Conservation (phyloP, 768 basidiomycete genomes). For the Amanita subjunquillea region DNA sequence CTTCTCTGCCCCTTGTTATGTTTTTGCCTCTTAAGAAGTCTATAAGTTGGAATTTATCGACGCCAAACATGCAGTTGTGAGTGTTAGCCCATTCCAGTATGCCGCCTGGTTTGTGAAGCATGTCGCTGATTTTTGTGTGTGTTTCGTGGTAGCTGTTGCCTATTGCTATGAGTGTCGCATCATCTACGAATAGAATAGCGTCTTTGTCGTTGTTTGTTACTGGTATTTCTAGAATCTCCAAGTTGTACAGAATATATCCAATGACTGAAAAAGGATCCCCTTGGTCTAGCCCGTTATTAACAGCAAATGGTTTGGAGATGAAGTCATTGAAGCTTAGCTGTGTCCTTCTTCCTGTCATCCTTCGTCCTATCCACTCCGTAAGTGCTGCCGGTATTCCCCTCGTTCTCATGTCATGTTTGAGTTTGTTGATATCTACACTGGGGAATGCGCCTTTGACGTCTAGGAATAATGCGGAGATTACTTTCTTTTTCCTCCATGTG, state of each 20-base stretch:
- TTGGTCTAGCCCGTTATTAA: slow-evolving; percentile 8
- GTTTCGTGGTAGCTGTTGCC: neutral
- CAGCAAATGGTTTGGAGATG: neutral
- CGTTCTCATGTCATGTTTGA: neutral
- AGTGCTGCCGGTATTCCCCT: neutral
- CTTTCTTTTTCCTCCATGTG: slow-evolving; percentile 4
- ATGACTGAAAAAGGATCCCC: slow-evolving; percentile 8
- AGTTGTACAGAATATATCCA: slow-evolving; percentile 5
- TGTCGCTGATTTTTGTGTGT: neutral
- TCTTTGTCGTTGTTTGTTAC: neutral
- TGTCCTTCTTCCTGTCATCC: neutral
- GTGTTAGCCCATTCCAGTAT: neutral
- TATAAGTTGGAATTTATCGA: neutral
- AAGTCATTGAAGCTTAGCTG: slow-evolving; percentile 9
- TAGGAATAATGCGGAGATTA: slow-evolving; percentile 7
- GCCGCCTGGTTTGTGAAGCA: neutral
- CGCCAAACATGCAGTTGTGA: neutral
- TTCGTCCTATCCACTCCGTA: neutral
- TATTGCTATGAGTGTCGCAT: neutral
- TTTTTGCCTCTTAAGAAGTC: neutral
- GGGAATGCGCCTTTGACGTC: slow-evolving; percentile 9
- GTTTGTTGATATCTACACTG: slow-evolving; percentile 6
- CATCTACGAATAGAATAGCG: neutral
- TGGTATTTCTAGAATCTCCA: neutral
- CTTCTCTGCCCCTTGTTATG: neutral